phyloP scores from a whole-genome alignment of 768 basidiomycete species.

The Gloeostereum incarnatum region DNA sequence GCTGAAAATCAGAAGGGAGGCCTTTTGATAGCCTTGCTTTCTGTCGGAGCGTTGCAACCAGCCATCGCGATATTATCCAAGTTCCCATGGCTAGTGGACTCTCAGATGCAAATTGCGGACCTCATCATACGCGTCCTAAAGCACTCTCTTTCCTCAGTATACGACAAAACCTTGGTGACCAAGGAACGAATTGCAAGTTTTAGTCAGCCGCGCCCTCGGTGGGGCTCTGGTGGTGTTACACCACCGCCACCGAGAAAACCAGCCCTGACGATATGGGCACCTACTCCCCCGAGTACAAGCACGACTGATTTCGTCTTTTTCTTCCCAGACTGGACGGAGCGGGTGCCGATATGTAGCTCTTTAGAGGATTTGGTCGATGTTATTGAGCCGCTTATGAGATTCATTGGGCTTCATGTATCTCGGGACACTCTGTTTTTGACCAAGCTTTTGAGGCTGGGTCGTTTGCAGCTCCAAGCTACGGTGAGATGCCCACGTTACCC shows the following conservation, averaged over 20 bases:
- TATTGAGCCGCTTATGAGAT: conserved; percentile 70
- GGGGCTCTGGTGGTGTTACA: conserved; percentile 45
- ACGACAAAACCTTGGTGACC: conserved; percentile 38
- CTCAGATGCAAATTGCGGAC: conserved; percentile 79
- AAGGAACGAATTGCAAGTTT: conserved; percentile 60
- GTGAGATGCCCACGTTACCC: conserved; percentile 19
- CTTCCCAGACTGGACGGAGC: conserved; percentile 75
- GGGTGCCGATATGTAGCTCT: conserved; percentile 53
- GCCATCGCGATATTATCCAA: conserved; percentile 72
- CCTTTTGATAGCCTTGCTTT: conserved; percentile 70
- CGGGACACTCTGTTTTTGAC: conserved; percentile 72
- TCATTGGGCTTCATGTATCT: conserved; percentile 74
- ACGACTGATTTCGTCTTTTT: conserved; percentile 82
- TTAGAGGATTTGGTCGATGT: conserved; percentile 67
- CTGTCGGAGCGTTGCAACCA: conserved; percentile 76
- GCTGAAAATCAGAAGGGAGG: conserved; percentile 70
- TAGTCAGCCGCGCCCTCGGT: conserved; percentile 53
- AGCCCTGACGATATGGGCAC: conserved; percentile 66
- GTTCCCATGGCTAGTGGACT: conserved; percentile 80
- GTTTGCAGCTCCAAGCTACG: conserved; percentile 47
- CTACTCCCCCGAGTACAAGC: conserved; percentile 71
- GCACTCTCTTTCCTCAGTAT: conserved; percentile 61
- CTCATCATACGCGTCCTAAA: conserved; percentile 71
- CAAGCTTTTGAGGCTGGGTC: conserved; percentile 74
- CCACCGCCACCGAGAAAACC: conserved; percentile 49